phyloP scores from a whole-genome alignment of 306 rosid species.

The Lupinus albus region DNA sequence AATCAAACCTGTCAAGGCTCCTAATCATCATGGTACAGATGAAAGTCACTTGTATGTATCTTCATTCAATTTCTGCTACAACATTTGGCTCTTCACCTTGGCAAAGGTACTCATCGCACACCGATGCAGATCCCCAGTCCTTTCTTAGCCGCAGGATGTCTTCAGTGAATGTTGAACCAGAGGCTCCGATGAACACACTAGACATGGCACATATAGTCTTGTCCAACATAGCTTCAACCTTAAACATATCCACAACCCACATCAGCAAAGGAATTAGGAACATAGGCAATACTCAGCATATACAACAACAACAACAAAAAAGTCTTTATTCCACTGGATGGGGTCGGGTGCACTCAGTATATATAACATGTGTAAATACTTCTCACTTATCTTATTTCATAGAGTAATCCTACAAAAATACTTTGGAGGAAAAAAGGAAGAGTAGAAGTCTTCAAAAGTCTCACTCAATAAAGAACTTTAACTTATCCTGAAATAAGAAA shows the following conservation, averaged over 20 bases:
- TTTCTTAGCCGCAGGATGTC: constrained; percentile 79
- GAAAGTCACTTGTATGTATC: constrained; percentile 29
- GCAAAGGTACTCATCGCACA: constrained; percentile 82
- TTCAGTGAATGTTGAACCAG: constrained; percentile 86
- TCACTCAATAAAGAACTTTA: constrained; percentile 5
- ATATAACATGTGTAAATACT: constrained; percentile 6
- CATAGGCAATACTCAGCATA: not conserved
- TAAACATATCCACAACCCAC: constrained; percentile 11
- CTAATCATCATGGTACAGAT: not conserved
- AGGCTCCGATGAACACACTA: constrained; percentile 74
- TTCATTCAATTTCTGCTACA: constrained; percentile 66
- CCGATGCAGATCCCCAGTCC: constrained; percentile 79
- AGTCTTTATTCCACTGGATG: too few relatives aligned
- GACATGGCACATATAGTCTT: constrained; percentile 85
- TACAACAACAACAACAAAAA: too few relatives aligned
- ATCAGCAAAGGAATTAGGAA: constrained; percentile 21
- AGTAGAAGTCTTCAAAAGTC: not conserved
- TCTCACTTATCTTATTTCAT: constrained; percentile 12
- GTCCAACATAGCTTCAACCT: constrained; percentile 95
- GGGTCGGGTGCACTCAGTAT: constrained; percentile 27
- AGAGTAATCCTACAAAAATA: not conserved
- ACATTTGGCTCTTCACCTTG: constrained; percentile 81
- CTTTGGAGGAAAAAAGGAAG: not conserved
- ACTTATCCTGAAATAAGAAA: constrained; percentile 9
- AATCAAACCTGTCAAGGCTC: constrained; percentile 24